Conservation (phyloP, 1,139 yeast species). For the Nakaseomyces sp. region DNA sequence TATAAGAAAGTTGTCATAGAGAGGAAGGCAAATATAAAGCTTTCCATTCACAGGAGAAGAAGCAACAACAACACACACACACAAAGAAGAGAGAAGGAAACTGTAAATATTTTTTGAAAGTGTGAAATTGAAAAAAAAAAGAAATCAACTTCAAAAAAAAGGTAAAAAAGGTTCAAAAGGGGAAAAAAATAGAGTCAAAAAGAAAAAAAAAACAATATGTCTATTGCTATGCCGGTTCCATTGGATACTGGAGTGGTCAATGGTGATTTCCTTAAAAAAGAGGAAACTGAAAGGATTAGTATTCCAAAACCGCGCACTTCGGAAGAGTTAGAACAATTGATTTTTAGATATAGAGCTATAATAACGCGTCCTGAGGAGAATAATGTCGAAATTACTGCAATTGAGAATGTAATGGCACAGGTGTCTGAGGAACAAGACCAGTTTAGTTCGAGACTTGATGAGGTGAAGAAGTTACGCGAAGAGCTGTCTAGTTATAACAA, state of each 20-base stretch:
- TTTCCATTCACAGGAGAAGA: too few relatives aligned
- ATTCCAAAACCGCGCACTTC: slow-evolving; percentile 25
- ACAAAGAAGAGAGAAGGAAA: too few relatives aligned
- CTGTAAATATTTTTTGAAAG: too few relatives aligned
- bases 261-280: slow-evolving; percentile 3
- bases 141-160: not conserved
- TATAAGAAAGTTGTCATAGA: too few relatives aligned
- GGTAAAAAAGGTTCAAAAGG: too few relatives aligned
- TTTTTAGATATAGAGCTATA: slow-evolving; percentile 29
- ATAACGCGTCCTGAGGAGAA: slow-evolving; percentile 21
- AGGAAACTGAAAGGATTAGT: slow-evolving; percentile 8
- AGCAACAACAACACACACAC: too few relatives aligned
- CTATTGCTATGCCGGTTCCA: not conserved
- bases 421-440: slow-evolving; percentile 34
- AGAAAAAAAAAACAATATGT: slow-evolving; percentile 2
- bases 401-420: slow-evolving; percentile 31
- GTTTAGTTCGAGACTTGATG: slow-evolving; percentile 30
- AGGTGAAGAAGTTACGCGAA: slow-evolving; percentile 25
- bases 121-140: too few relatives aligned
- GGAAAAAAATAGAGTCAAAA: not conserved
- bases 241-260: not conserved
- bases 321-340: slow-evolving; percentile 26
- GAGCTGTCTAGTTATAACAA: slow-evolving; percentile 35
- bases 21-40: too few relatives aligned
- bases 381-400: slow-evolving; percentile 27